Percentiles rank a stretch among this genome's conserved stretches.
phyloP scores from a whole-genome alignment of 192 early-diverging fungal species.

The Backusella tarrabulga region DNA sequence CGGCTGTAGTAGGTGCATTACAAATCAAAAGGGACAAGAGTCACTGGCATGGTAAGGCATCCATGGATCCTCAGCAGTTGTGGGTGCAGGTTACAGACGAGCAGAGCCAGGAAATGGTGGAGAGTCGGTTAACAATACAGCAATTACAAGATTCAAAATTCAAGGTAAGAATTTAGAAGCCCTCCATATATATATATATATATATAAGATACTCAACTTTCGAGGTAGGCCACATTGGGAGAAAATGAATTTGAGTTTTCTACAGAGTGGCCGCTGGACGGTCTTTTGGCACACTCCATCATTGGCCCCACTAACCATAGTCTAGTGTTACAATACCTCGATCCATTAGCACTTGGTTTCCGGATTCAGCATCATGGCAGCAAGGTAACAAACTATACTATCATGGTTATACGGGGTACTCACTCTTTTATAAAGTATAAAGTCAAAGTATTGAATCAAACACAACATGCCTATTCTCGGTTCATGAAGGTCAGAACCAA shows the following conservation, averaged over 20 bases:
- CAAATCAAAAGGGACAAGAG: conserved; percentile 66
- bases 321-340: conserved; percentile 71
- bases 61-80: conserved; percentile 43
- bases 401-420: no score
- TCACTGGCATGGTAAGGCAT: conserved; percentile 46
- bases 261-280: conserved; percentile 72
- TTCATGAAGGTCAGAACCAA: conserved; percentile 79
- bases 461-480: conserved; percentile 63
- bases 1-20: conserved; percentile 60
- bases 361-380: conserved; percentile 81
- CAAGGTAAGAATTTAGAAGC: conserved; percentile 28
- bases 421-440: conserved; percentile 51
- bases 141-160: conserved; percentile 39
- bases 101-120: conserved; percentile 41
- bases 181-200: neutral
- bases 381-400: conserved; percentile 37
- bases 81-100: conserved; percentile 43
- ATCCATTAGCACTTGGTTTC: conserved; percentile 71
- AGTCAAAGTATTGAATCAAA: conserved; percentile 56
- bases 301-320: conserved; percentile 37
- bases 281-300: conserved; percentile 61
- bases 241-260: conserved; percentile 31
- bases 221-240: conserved; percentile 26
- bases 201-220: conserved; percentile 20
- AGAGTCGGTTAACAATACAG: conserved; percentile 46